These are phyloP conservation scores for Candida tunisiensis DNA, from an alignment of 1,139 yeast species.

Conservation along the genomic window DNA sequence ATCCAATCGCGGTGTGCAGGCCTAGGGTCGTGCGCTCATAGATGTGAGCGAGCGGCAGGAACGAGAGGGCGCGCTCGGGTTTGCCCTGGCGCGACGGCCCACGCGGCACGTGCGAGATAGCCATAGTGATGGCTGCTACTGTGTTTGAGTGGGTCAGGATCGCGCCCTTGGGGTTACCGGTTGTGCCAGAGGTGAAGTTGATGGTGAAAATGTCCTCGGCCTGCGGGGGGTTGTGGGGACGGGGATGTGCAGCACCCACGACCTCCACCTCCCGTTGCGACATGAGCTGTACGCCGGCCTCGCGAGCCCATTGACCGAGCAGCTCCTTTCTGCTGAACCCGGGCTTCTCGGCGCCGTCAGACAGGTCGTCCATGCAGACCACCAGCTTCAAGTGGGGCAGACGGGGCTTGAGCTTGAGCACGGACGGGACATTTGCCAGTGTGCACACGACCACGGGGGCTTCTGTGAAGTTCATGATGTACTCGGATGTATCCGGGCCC, in stretches of 20 bases:
- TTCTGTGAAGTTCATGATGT: conserved; percentile 39
- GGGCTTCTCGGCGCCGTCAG: conserved; percentile 5
- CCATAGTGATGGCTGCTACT: conserved; percentile 28
- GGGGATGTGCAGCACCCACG: conserved; percentile 34
- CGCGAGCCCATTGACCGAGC: conserved; percentile 18
- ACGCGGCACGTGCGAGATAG: conserved; percentile 16
- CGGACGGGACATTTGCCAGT: conserved; percentile 27
- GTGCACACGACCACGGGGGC: conserved; percentile 38
- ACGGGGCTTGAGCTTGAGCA: conserved; percentile 24
- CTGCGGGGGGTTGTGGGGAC: conserved; percentile 31
- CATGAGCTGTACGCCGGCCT: conserved; percentile 22
- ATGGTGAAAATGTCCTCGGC: conserved; percentile 44
- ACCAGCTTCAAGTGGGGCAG: conserved; percentile 26
- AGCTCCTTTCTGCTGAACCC: conserved; percentile 14
- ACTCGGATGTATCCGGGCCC: conserved; percentile 41
- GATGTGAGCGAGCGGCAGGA: conserved; percentile 58
- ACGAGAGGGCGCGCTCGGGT: conserved; percentile 17
- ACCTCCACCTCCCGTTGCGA: conserved; percentile 35
- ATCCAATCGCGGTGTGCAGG: conserved; percentile 13
- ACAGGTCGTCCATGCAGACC: conserved; percentile 35
- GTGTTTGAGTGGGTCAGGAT: conserved; percentile 37
- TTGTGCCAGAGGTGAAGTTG: conserved; percentile 66
- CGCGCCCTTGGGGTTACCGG: conserved; percentile 68
- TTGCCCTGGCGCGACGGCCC: conserved; percentile 13
- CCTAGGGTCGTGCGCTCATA: conserved; percentile 28